Base-by-base conservation (phyloP, 352 stramenopile species). In the Pythium myriotylum region DNA sequence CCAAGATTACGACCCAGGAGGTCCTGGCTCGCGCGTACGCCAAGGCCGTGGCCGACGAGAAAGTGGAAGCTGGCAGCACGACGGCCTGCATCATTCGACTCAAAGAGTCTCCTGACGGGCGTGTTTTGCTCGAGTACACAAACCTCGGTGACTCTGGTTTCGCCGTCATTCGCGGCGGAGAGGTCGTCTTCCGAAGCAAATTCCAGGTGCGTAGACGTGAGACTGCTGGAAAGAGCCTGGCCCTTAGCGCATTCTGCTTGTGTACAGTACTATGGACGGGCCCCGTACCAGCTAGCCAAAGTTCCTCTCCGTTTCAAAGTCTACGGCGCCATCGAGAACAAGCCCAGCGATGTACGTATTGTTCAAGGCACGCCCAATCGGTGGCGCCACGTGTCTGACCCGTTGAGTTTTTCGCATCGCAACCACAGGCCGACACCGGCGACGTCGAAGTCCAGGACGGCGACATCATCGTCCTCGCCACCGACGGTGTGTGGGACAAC, bases 401-500 rank as follows among this genome's bases (percentile, higher is more conserved):
- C 1, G 46, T 4, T 46, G 14, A 48, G 17, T 33, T 23, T 51
- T 29, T 20, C 4, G 1, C 12, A 9, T 40, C 10, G 14, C 27
- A 26, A 29, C 29, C 29, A 35, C 45, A 92, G 84, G 80, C 81
- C 26, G 80, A 91, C 51, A 88, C 76, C 19, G 80, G 84, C 7
- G 80, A 88, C 32, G 71, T 92, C 17, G 75, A 86, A 26, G 73
- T 92, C n/a, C 62, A 91, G 37, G 76, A 83, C 46, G 84, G 84
- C 65, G 84, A 92, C 57, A 64, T 92, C 48, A 81, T 92, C 35
- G 81, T 92, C 26, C 67, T 91, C 8, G 84, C 84, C n/a, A 91
- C 84, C 6, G 84, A 92, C 67, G 84, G 84, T 23, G 82, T 92
- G 19, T 92, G 84, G 84, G 84, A 92, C 67, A 92, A 92, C 62